Evolutionary conservation across 257 asterid species (phyloP), one percentile per base, ranked within the genome.

Genomic region (Primulina eburnea): DNA sequence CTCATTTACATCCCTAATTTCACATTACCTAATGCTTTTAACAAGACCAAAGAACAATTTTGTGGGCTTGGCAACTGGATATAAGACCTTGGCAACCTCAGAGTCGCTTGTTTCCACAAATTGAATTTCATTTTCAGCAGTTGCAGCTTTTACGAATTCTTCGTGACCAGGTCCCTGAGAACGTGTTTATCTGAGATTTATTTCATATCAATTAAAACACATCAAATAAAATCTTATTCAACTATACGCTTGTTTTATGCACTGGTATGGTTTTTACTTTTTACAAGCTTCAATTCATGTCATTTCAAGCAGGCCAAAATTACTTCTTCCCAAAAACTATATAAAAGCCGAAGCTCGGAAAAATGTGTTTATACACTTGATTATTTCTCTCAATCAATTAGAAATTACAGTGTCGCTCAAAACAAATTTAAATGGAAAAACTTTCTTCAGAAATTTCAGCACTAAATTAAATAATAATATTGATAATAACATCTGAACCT

Each of bases 91-190:
- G 69, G 88, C 87, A 58, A 88, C 76, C 77, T 94, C 97, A 24
- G 55, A 17, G 74, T 81, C 79, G 77, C 83, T 84, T n/a, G 97
- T 86, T 81, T 85, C 93, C 61, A 94, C 83, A 82, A 94, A 94
- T 72, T 94, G 97, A 73, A 88, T 76, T 71, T 89, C 97, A 79
- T 85, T 82, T 59, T 94, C 99, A 56, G 82, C 78, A 70, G 64
- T 73, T 58, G 99, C 96, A 70, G 97, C 96, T 79, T 85, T 88
- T 29, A 76, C n/a, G 68, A 88, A 94, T 68, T 84, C 96, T 69
- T 72, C 89, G 70, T 91, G 87, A 65, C 86, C 87, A 52, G 78
- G 73, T 76, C 93, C 99, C 99, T 94, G 88, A 72, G n/a, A 59
- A 68, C 67, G 76, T 57, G 75, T 59, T 26, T 35, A 43, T 43